Evolutionary conservation across 2,329 filamentous ascomycete genomes (phyloP).

Genomic region (Aspergillus sergii): DNA sequence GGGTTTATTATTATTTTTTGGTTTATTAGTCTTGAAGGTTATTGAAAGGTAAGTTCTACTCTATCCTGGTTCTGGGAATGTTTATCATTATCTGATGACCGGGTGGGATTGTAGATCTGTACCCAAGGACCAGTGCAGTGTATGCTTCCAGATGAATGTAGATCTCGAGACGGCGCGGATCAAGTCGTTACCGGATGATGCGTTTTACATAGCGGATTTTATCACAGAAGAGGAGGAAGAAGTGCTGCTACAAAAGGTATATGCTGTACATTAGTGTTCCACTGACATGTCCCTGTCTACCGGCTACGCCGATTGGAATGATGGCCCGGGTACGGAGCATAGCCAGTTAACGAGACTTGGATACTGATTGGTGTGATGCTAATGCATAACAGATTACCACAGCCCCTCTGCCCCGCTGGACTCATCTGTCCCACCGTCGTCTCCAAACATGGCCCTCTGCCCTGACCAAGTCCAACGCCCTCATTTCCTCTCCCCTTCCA

Average conservation of each 20-base stretch:
- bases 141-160: slow-evolving; percentile 5
- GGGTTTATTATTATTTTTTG: neutral
- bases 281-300: neutral
- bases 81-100: neutral
- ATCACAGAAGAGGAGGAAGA: slow-evolving; percentile 75
- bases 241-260: slow-evolving; percentile 69
- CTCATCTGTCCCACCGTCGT: slow-evolving; percentile 80
- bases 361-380: slow-evolving; percentile 2
- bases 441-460: slow-evolving; percentile 89
- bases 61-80: neutral
- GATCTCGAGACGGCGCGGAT: slow-evolving; percentile 37
- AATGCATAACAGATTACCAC: slow-evolving; percentile 43
- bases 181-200: slow-evolving; percentile 42
- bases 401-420: slow-evolving; percentile 79
- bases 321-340: neutral
- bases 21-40: neutral
- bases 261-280: neutral
- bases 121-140: neutral
- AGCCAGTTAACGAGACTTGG: neutral
- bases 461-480: slow-evolving; percentile 71
- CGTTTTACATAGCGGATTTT: slow-evolving; percentile 87
- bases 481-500: slow-evolving; percentile 73
- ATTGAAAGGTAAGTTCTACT: neutral
- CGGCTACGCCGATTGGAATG: neutral
- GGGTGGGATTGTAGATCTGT: neutral